Base-by-base conservation (phyloP, 1,284 basidiomycete genomes). In the Sanguinoderma infundibulare region DNA sequence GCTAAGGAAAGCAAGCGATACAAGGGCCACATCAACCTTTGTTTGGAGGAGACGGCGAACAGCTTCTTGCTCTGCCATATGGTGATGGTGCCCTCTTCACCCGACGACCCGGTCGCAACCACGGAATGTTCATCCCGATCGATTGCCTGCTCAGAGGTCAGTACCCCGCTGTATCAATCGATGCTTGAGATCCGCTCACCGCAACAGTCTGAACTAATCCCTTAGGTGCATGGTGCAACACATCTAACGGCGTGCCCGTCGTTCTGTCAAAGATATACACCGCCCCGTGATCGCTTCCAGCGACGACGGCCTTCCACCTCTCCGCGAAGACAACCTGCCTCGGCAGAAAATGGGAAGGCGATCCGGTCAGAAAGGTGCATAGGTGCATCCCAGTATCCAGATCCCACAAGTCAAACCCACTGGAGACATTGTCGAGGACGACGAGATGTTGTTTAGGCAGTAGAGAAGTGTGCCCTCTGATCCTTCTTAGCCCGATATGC, bases 231-330 rank as follows among this genome's bases (percentile, higher is more conserved):
- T 58, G 57, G 26, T 39, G 39, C 34, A 57, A 24, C 1, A 52
- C 56, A 14, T 57, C 56, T 14, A 57, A 32, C 9, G 56, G 56
- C 26, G 56, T 36, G 5, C 56, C 56, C 24, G 56, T 57, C 22
- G 40, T 50, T 26, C 56, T 32, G 15, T 57, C 56, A 15, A 57
- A 57, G 17, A 57, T 17, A 39, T 57, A 57, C 20, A 57, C 39
- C 17, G 57, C 49, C 1, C 57, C 50, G 17, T 58, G 57, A 28
- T 58, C 57, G 38, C 57, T 58, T 8, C 57, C 57, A 20, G 47
- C 56, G 7, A 57, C 56, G 20, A 57, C 44, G 9, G 49, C 24
- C 36, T 36, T 57, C n/a, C 44, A 44, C 5, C 50, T 38, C n/a
- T 57, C 56, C 10, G 28, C 56, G 24, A 57, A 57, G 20, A 17